Base-by-base conservation (phyloP, 805 yeast species). In the Cyberlindnera petersonii region DNA sequence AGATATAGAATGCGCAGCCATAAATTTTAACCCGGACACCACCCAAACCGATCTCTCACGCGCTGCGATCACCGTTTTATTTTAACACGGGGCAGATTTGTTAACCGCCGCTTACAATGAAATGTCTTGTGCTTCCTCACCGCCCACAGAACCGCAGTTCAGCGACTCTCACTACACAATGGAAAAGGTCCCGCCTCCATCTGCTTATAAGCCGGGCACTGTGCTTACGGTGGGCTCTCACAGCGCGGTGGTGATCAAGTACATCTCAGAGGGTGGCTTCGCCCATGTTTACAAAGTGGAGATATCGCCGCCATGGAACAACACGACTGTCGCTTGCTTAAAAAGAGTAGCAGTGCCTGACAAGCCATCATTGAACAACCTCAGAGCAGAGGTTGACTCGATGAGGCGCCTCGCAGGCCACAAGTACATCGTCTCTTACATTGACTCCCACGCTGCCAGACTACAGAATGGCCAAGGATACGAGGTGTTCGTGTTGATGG, bases 291-390 rank as follows among this genome's bases (percentile, higher is more conserved):
- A 93, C 60, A 75, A 83, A 14, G 91, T 88, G 44, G 72, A 72
- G 33, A 77, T 84, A 15, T 69, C 73, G 20, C 88, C 88, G 6
- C 68, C 75, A 4, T 75, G 69, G 47, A 68, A 72, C 13, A 77
- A 76, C 15, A 60, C 70, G 35, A 62, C 61, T 39, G 60, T 71
- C 10, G 96, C 91, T 5, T 93, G 98, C 59, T 69, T 93, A 53
- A 93, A 93, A 62, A 74, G 98, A 47, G 98, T 93, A n/a, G 82
- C 82, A 23, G 98, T 93, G 4, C 97, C 97, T 4, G 87, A 83
- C 58, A 93, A 93, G 61, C 75, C 79, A 53, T 84, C 83, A 37
- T 70, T 93, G 58, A 86, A 85, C 52, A 74, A 82, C 18, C 68
- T 93, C 35, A 69, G 98, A 46, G 96, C 94, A 27, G 99, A 93